Evolutionary conservation across 176 grass and related monocot genomes (phyloP).

Genomic region (Carex kokanica): DNA sequence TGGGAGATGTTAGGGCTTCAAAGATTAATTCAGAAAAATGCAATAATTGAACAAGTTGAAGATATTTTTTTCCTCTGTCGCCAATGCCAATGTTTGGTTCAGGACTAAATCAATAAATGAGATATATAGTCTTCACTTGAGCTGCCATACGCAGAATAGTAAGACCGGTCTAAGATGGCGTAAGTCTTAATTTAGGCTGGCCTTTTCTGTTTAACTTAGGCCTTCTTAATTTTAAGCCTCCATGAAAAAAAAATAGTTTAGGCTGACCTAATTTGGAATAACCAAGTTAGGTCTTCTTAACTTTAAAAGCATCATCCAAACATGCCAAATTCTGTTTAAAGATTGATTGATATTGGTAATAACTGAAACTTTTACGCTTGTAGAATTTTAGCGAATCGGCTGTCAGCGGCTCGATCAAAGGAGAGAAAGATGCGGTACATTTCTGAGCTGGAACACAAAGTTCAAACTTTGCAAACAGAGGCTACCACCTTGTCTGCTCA

Average conservation of each 20-base stretch:
- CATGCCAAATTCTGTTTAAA: neutral
- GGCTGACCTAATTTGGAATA: too few species aligned
- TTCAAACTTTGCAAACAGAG: slow-evolving; percentile 84
- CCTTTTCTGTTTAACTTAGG: too few species aligned
- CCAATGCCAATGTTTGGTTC: neutral
- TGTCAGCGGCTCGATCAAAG: slow-evolving; percentile 87
- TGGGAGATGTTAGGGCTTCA: neutral
- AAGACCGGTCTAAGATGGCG: too few species aligned
- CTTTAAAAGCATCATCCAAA: too few species aligned
- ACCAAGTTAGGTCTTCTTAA: too few species aligned
- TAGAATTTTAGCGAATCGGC: slow-evolving; percentile 86
- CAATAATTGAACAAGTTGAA: neutral
- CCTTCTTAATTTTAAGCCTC: too few species aligned
- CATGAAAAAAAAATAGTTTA: too few species aligned
- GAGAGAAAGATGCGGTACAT: slow-evolving; percentile 98
- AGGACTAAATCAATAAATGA: neutral
- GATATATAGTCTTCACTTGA: too few species aligned
- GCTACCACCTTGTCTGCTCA: slow-evolving; percentile 91
- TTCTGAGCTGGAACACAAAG: slow-evolving; percentile 88
- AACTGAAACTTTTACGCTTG: neutral
- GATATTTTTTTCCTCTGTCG: neutral
- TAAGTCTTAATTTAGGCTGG: too few species aligned
- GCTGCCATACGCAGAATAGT: too few species aligned
- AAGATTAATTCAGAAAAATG: neutral
- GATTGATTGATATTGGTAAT: neutral